A percentile compares a stretch with the other conserved stretches of the same genome.
These are phyloP conservation scores for Streptanthus diversifolius DNA, from an alignment of 345 rosid genomes.

Conservation along the genomic window DNA sequence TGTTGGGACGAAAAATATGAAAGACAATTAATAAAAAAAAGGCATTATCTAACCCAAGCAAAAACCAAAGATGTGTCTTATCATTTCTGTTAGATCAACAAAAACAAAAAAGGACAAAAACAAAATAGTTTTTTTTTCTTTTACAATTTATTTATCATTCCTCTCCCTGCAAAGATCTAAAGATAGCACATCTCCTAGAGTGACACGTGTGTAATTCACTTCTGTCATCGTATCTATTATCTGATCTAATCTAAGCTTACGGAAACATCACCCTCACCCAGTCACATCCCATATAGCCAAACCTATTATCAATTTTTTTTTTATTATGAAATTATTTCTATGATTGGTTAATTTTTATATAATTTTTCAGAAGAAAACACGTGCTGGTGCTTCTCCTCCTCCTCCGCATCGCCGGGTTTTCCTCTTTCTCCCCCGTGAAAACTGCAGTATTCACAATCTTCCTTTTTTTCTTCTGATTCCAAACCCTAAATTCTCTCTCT, in stretches of 20 bases:
- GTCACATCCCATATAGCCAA: slow-evolving; percentile 9
- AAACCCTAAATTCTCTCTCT: slow-evolving; percentile 16
- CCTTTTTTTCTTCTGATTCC: not conserved
- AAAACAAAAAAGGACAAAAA: not conserved
- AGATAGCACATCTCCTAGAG: not conserved
- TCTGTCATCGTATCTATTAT: not conserved
- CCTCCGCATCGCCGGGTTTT: slow-evolving; percentile 40
- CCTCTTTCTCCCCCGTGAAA: slow-evolving; percentile 35
- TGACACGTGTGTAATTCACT: not conserved
- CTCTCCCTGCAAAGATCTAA: not conserved
- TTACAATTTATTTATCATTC: not conserved
- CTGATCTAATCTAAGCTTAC: not conserved
- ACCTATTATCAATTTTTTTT: not conserved
- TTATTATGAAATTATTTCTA: not conserved
- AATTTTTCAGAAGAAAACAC: slow-evolving; percentile 23
- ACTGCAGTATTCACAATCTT: slow-evolving; percentile 15
- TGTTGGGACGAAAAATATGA: not conserved
- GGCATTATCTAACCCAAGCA: slow-evolving; percentile 3
- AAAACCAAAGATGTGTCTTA: not conserved
- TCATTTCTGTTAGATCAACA: slow-evolving; percentile 1
- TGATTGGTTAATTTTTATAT: not conserved
- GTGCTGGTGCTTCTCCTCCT: slow-evolving; percentile 24
- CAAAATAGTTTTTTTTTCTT: not conserved
- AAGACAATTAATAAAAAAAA: not conserved
- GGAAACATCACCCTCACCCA: not conserved